A percentile compares a stretch with the other conserved stretches of the same genome.
Evolutionary conservation across 805 yeast genomes (phyloP).

Genomic region (Pichia kluyveri): DNA sequence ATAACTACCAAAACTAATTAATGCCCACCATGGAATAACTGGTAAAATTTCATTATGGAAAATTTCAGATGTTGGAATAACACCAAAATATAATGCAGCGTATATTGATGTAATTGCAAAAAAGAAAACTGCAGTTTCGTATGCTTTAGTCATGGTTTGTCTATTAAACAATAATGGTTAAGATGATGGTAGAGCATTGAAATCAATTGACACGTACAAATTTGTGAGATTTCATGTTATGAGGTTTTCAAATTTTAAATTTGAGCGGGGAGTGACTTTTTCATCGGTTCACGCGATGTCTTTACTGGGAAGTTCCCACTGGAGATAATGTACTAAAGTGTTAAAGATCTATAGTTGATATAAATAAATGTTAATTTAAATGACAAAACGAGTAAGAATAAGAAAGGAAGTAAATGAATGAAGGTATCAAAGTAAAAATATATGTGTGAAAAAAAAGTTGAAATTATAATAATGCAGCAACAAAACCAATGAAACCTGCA

Average conservation of each 20-base stretch:
- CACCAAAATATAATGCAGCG: conserved; percentile 40
- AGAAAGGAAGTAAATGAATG: not conserved
- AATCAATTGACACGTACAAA: too few relatives aligned
- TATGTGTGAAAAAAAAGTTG: conserved; percentile 7
- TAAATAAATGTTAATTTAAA: too few relatives aligned
- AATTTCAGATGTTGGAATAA: conserved; percentile 43
- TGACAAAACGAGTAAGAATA: not conserved
- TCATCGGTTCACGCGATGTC: too few relatives aligned
- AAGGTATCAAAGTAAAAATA: not conserved
- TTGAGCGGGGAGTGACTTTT: too few relatives aligned
- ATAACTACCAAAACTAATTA: conserved; percentile 61
- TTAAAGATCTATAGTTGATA: too few relatives aligned
- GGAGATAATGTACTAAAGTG: too few relatives aligned
- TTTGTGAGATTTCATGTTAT: not conserved
- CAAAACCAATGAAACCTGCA: conserved; percentile 26
- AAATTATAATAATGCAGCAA: conserved; percentile 31
- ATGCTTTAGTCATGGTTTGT: conserved; percentile 52
- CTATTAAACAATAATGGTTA: too few relatives aligned
- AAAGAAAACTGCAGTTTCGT: conserved; percentile 43
- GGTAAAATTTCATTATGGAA: conserved; percentile 51
- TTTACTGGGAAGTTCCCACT: too few relatives aligned
- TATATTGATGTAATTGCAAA: conserved; percentile 44
- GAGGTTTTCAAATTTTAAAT: too few relatives aligned
- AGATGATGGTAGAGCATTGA: too few relatives aligned
- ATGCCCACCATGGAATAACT: conserved; percentile 59